phyloP scores from a whole-genome alignment of 805 yeast species.

The Metschnikowia cerradonensis region DNA sequence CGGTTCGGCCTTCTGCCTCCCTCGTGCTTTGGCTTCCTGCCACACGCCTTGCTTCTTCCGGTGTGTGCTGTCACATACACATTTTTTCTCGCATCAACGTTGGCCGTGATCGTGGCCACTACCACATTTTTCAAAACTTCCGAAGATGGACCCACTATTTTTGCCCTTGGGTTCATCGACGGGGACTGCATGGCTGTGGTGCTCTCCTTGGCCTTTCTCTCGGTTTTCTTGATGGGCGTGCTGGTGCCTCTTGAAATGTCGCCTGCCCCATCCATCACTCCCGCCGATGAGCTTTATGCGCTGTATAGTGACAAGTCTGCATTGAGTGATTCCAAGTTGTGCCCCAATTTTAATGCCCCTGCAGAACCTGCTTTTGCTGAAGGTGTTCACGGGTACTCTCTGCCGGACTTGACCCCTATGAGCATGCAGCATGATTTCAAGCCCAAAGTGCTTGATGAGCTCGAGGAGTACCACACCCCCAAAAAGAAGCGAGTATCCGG shows the following conservation, averaged over 20 bases:
- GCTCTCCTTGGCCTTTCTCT: neutral
- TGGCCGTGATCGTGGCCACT: neutral
- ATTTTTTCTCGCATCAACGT: neutral
- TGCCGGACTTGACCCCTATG: constrained; percentile 2
- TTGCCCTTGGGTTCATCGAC: neutral
- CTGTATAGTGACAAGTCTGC: neutral
- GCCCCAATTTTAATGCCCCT: neutral
- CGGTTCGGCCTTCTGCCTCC: neutral
- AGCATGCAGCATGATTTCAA: neutral
- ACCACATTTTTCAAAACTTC: neutral
- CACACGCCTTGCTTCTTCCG: neutral
- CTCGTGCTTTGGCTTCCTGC: neutral
- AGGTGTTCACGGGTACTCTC: neutral
- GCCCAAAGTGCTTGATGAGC: neutral
- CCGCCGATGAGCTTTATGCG: neutral
- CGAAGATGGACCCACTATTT: neutral
- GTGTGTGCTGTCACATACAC: neutral
- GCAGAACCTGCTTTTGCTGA: neutral
- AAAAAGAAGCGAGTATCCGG: neutral
- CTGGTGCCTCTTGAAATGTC: neutral
- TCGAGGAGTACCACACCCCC: neutral
- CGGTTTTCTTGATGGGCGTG: constrained; percentile 1
- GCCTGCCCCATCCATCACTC: neutral
- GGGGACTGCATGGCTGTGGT: neutral
- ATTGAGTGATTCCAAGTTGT: neutral